Percentiles rank a stretch among this genome's conserved stretches.
Conservation (phyloP, 2,329 filamentous ascomycete genomes). For the Diaporthe caulivora region DNA sequence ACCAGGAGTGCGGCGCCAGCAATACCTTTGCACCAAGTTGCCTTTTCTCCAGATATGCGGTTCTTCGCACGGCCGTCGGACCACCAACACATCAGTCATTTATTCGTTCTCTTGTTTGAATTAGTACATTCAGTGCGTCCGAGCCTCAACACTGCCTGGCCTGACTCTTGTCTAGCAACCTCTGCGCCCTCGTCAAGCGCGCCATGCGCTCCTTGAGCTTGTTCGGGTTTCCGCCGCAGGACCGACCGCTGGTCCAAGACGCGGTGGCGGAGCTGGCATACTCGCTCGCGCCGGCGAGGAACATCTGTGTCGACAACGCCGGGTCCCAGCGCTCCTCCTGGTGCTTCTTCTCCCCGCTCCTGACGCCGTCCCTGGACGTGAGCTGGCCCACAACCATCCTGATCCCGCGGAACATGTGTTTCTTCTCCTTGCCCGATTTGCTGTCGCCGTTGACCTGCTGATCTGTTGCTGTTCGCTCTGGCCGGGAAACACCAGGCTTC, state of each 20-base stretch:
- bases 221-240: not conserved
- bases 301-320: conserved; percentile 39
- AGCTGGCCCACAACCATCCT: conserved; percentile 12
- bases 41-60: no score
- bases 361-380: not conserved
- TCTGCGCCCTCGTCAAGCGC: conserved; percentile 44
- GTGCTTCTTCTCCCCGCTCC: not conserved
- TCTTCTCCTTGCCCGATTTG: not conserved
- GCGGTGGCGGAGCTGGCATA: conserved; percentile 27
- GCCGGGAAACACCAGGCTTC: not conserved
- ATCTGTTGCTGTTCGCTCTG: not conserved
- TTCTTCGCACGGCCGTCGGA: no score
- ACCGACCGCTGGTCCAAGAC: no score
- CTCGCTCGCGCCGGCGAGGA: conserved; percentile 36
- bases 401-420: conserved; percentile 26
- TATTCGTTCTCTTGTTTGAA: not conserved
- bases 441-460: not conserved
- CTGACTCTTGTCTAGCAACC: conserved; percentile 40
- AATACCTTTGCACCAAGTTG: no score
- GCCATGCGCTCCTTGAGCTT: conserved; percentile 43
- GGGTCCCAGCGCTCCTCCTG: not conserved
- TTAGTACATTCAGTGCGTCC: not conserved
- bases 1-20: no score
- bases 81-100: not conserved
- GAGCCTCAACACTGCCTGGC: not conserved